Base-by-base conservation (phyloP, 208 protist genomes). In the Wallacemonas collosoma region DNA sequence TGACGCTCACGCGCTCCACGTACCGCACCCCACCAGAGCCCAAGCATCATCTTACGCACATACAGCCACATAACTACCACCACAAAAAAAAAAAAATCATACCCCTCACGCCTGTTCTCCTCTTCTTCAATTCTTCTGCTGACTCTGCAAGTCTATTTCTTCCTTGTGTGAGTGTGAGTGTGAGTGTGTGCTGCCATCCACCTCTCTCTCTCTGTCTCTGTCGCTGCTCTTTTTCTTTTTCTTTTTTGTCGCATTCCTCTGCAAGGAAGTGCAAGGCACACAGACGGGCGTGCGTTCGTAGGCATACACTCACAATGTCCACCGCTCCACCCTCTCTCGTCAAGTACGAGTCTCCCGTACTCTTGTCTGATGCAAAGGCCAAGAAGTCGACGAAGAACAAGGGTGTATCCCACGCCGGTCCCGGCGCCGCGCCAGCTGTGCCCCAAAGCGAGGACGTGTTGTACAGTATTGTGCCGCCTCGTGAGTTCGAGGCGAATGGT, bases 381-480 rank as follows among this genome's bases (percentile, higher is more conserved):
- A 85, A 89, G 65, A 89, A 87, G 68, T 45, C 75, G 2, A 48
- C 81, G 11, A 86, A 89, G 67, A 77, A 81, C 17, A 90, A 88
- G 73, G 36, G 47, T 65, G 50, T 38, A 51, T 26, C 50, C 14
- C 54, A 41, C 36, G 60, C n/a, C 39, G 45, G 43, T 7, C 60
- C 60, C 14, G 71, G 67, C 39, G 69, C 73, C 43, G 44, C 73
- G n/a, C 57, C 79, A 8, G 43, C 76, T 51, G 71, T 79, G 41
- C 86, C 91, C n/a, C 87, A 89, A 48, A 73, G 91, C n/a, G 91
- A 97, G 54, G 93, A 97, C 67, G 86, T 97, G n/a, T 74, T 97
- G 56, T 95, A 95, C 83, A 95, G 91, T 66, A 95, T 97, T 62
- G 75, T 97, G 36, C 93, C 93, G 1, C 93, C 93, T 12, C 72